Percentiles rank a stretch among this genome's conserved stretches.
phyloP scores from a whole-genome alignment of 1,284 basidiomycete species.

The Ganoderma resinaceum region DNA sequence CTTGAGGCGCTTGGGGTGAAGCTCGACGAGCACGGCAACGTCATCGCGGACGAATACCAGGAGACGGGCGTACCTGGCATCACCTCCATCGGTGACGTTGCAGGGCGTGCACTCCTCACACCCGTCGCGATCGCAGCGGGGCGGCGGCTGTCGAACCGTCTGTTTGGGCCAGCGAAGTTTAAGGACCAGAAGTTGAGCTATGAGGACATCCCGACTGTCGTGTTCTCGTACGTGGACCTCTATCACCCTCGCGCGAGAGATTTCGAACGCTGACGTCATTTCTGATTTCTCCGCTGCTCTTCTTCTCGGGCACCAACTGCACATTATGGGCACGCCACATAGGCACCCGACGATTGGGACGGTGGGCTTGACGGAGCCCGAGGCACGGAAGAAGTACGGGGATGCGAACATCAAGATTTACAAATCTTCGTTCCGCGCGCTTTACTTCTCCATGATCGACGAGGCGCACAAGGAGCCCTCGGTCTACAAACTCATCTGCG shows the following conservation, averaged over 20 bases:
- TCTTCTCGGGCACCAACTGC: background rate
- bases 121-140: slow-evolving; percentile 99
- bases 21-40: slow-evolving; percentile 79
- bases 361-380: slow-evolving; percentile 90
- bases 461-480: slow-evolving; percentile 93
- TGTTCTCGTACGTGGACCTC: slow-evolving; percentile 81
- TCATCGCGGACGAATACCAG: slow-evolving; percentile 94
- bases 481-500: slow-evolving; percentile 90
- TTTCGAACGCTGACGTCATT: background rate
- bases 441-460: slow-evolving; percentile 89
- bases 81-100: slow-evolving; percentile 91
- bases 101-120: slow-evolving; percentile 91
- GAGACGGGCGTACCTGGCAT: slow-evolving; percentile 78
- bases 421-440: slow-evolving; percentile 81
- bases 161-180: slow-evolving; percentile 88
- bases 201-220: slow-evolving; percentile 91
- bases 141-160: slow-evolving; percentile 85
- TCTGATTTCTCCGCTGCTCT: background rate
- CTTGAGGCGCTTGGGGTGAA: slow-evolving; percentile 83
- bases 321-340: background rate
- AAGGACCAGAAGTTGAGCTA: slow-evolving; percentile 92
- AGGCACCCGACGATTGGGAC: slow-evolving; percentile 94
- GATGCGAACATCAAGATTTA: slow-evolving; percentile 89
- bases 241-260: slow-evolving; percentile 13
- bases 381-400: slow-evolving; percentile 90